Conservation (phyloP, 78 protist genomes). For the Dictyostelium discoideum region DNA sequence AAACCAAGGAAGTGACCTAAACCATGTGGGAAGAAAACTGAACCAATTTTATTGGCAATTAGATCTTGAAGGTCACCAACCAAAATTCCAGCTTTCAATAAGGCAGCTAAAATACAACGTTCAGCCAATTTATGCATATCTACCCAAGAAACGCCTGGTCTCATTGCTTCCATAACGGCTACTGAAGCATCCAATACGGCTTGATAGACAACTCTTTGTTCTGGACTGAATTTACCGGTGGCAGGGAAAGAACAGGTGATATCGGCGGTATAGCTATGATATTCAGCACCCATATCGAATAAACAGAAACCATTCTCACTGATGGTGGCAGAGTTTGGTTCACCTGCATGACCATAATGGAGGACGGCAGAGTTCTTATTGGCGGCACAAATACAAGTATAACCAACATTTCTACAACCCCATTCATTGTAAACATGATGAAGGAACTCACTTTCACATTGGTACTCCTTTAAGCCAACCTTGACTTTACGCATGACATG, state of each 20-base stretch:
- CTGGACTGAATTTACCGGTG: conserved; percentile 89
- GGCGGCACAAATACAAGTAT: conserved; percentile 90
- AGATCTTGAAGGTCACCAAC: conserved; percentile 79
- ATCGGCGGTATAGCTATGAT: conserved; percentile 92
- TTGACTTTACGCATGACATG: conserved; percentile 67
- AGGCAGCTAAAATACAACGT: conserved; percentile 51
- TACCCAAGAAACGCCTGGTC: conserved; percentile 90
- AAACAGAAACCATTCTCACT: conserved; percentile 81
- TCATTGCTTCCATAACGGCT: conserved; percentile 70
- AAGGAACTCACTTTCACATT: conserved; percentile 80
- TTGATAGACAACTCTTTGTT: conserved; percentile 89
- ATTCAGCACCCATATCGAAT: conserved; percentile 93
- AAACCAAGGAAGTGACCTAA: conserved; percentile 97
- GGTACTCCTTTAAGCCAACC: conserved; percentile 87
- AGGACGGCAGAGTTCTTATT: conserved; percentile 85
- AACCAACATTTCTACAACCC: conserved; percentile 85
- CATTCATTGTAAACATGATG: conserved; percentile 69
- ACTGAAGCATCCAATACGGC: conserved; percentile 82
- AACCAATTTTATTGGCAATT: conserved; percentile 61
- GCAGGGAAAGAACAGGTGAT: conserved; percentile 94
- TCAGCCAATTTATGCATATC: conserved; percentile 89
- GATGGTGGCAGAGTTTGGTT: conserved; percentile 69
- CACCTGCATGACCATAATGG: conserved; percentile 91
- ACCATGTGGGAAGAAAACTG: conserved; percentile 95
- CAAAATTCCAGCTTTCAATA: conserved; percentile 81